Evolutionary conservation across 1,139 yeast genomes (phyloP).

Genomic region (Geotrichum cucujoidarum): DNA sequence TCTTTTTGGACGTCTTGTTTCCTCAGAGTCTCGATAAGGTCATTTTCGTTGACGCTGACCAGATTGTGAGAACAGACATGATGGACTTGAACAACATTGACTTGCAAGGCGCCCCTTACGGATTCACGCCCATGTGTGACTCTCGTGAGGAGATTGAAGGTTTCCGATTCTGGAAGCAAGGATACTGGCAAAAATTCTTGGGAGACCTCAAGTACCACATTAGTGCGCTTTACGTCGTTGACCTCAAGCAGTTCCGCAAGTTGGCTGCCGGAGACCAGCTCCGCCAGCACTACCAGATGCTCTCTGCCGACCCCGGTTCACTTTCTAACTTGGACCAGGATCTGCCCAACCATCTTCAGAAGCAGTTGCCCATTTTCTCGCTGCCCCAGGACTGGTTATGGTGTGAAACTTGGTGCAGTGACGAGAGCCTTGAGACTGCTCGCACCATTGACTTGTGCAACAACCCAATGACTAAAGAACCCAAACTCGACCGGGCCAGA

Average conservation of each 20-base stretch:
- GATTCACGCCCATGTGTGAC: constrained; percentile 85
- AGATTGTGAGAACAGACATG: constrained; percentile 69
- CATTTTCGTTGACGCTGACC: constrained; percentile 84
- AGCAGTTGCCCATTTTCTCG: constrained; percentile 59
- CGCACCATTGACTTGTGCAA: constrained; percentile 80
- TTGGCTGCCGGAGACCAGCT: constrained; percentile 71
- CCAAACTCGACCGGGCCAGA: constrained; percentile 66
- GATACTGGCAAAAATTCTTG: constrained; percentile 75
- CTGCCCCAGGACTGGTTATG: constrained; percentile 82
- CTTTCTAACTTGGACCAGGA: constrained; percentile 86
- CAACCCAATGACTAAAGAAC: constrained; percentile 75
- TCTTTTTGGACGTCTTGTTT: constrained; percentile 80
- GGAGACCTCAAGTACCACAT: constrained; percentile 66
- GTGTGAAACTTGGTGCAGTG: constrained; percentile 95
- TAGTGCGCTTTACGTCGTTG: constrained; percentile 80
- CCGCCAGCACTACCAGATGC: constrained; percentile 79
- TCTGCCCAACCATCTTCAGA: constrained; percentile 79
- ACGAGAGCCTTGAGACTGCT: constrained; percentile 53
- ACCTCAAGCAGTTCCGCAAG: constrained; percentile 59
- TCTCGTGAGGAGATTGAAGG: constrained; percentile 79
- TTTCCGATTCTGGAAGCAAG: constrained; percentile 85
- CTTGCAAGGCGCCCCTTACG: constrained; percentile 74
- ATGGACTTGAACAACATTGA: constrained; percentile 60
- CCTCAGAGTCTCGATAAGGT: constrained; percentile 72
- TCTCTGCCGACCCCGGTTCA: constrained; percentile 75